phyloP scores from a whole-genome alignment of 805 yeast species.

The Myxozyma sirexii region DNA sequence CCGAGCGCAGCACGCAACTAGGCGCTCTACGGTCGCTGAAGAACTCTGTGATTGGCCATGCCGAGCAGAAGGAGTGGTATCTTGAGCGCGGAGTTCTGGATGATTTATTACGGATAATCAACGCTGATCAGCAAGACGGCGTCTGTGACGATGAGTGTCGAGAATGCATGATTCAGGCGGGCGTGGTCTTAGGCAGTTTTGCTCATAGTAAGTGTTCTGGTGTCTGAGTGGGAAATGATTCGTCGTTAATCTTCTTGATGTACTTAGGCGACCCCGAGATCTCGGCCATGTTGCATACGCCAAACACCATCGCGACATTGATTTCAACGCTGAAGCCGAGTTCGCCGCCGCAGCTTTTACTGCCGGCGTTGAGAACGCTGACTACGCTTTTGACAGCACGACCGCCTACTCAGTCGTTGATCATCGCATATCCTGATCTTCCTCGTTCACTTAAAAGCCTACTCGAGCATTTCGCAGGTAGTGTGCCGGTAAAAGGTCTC shows the following conservation, averaged over 20 bases:
- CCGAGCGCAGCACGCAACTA: conserved; percentile 25
- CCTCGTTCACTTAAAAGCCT: conserved; percentile 7
- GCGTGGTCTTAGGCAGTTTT: conserved; percentile 40
- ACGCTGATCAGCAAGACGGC: conserved; percentile 21
- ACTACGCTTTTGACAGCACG: conserved; percentile 18
- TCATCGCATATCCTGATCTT: conserved; percentile 12
- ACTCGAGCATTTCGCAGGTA: background rate
- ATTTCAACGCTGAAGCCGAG: conserved; percentile 6
- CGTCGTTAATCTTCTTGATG: too few species aligned
- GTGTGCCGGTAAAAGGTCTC: background rate
- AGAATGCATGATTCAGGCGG: conserved; percentile 37
- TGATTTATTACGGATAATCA: conserved; percentile 37
- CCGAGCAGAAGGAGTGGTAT: conserved; percentile 39
- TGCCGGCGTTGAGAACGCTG: conserved; percentile 25
- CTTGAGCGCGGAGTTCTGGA: conserved; percentile 34
- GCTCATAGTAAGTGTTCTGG: conserved; percentile 39
- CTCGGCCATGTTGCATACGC: conserved; percentile 12
- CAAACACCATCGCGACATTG: conserved; percentile 16
- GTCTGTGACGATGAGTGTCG: background rate
- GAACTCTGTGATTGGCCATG: conserved; percentile 43
- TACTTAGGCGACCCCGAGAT: conserved; percentile 33
- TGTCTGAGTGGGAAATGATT: too few species aligned
- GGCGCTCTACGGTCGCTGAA: conserved; percentile 37
- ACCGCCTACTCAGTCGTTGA: conserved; percentile 14
- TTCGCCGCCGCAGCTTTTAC: conserved; percentile 16